Evolutionary conservation across 1,139 yeast species (phyloP).

Genomic region (Kodamaea sp.): DNA sequence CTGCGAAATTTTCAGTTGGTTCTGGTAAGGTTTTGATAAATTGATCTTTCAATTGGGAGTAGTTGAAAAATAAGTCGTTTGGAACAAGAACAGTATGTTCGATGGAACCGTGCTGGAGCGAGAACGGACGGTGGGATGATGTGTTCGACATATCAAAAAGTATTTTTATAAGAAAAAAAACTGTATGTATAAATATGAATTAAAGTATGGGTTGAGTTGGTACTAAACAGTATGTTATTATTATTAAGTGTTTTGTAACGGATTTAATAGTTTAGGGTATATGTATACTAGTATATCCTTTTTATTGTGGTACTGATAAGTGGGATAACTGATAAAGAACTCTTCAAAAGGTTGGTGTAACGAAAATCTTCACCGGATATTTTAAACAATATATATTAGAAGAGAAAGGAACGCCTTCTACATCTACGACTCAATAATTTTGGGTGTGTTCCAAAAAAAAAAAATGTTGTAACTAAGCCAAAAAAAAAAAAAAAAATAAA

Average conservation of each 20-base stretch:
- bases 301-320: constrained; percentile 9
- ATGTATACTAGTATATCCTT: neutral
- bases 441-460: no score
- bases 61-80: constrained; percentile 70
- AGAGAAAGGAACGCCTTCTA: no score
- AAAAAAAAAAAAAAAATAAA: no score
- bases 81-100: constrained; percentile 90
- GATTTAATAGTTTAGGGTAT: no score
- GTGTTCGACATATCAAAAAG: constrained; percentile 14
- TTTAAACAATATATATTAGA: no score
- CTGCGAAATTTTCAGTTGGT: constrained; percentile 80
- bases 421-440: no score
- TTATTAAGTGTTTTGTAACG: neutral
- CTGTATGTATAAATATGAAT: neutral
- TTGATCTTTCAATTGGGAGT: constrained; percentile 85
- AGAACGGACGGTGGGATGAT: constrained; percentile 58
- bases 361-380: no score
- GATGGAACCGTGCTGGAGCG: constrained; percentile 76
- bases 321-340: constrained; percentile 3
- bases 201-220: neutral
- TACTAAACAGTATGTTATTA: neutral
- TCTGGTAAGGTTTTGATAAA: constrained; percentile 75
- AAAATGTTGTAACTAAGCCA: no score
- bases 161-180: neutral
- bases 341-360: neutral